phyloP scores from a whole-genome alignment of 2,329 filamentous ascomycete species.

The Neonectria faginata region DNA sequence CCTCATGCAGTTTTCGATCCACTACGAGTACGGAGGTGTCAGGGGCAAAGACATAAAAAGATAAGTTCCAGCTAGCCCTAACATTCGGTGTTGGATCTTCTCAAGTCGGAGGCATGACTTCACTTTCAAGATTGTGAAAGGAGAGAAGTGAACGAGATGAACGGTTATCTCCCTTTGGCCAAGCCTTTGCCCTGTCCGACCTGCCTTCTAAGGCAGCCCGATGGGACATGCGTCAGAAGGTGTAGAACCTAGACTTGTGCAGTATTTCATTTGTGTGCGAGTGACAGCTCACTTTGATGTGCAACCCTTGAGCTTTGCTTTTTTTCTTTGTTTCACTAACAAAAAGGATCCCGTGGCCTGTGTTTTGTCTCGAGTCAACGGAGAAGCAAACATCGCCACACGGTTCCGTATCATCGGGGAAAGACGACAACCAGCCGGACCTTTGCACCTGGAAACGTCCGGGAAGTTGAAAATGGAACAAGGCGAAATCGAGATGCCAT shows the following conservation, averaged over 20 bases:
- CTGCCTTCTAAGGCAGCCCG: neutral
- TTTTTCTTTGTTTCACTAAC: no score
- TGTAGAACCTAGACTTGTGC: neutral
- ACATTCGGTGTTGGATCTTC: neutral
- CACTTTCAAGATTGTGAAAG: neutral
- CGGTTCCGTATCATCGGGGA: no score
- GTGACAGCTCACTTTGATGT: no score
- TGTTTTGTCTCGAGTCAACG: no score
- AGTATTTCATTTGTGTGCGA: neutral
- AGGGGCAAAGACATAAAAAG: neutral
- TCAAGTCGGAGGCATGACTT: neutral
- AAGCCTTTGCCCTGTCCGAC: neutral
- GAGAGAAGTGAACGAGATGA: neutral
- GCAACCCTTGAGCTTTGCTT: no score
- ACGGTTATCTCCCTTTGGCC: neutral
- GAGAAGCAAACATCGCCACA: no score
- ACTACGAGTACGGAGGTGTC: no score
- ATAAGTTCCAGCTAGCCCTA: neutral
- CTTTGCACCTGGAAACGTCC: neutral
- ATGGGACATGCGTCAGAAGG: neutral
- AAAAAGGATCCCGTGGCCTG: no score
- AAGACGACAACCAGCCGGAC: neutral
- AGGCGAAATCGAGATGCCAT: neutral
- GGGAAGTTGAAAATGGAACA: neutral
- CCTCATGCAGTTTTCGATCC: no score